A percentile compares a stretch with the other conserved stretches of the same genome.
phyloP scores from a whole-genome alignment of 1,139 yeast species.

The Suhomyces taliae region DNA sequence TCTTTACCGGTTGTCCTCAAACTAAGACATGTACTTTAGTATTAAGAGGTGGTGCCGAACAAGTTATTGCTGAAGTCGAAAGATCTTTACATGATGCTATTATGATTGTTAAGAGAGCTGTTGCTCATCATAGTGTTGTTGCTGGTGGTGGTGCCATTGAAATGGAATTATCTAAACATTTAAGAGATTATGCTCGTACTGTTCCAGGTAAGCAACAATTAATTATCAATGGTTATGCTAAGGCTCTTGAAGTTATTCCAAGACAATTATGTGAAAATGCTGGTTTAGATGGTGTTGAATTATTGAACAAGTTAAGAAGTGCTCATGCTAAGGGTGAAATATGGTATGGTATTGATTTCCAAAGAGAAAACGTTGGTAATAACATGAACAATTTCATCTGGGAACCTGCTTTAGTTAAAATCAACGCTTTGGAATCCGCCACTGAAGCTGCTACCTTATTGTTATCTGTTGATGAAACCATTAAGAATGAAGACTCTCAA shows the following conservation, averaged over 20 bases:
- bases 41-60: constrained; percentile 97
- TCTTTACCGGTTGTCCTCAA: constrained; percentile 89
- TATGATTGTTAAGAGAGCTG: constrained; percentile 96
- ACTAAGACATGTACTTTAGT: constrained; percentile 92
- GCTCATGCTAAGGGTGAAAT: constrained; percentile 90
- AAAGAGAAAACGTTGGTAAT: constrained; percentile 77
- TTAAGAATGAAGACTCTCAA: constrained; percentile 70
- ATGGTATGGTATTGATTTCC: constrained; percentile 93
- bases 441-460: constrained; percentile 96
- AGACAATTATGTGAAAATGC: constrained; percentile 97
- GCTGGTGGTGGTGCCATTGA: constrained; percentile 99
- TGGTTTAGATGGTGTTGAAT: constrained; percentile 93
- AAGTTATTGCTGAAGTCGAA: constrained; percentile 97
- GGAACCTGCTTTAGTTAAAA: constrained; percentile 96
- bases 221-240: constrained; percentile 87
- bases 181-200: constrained; percentile 82
- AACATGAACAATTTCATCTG: constrained; percentile 87
- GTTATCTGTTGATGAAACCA: constrained; percentile 93
- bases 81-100: constrained; percentile 97
- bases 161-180: constrained; percentile 89
- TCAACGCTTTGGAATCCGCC: constrained; percentile 92
- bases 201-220: constrained; percentile 96
- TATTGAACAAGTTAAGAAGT: constrained; percentile 86
- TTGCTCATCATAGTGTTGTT: constrained; percentile 80
- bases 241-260: constrained; percentile 93